Conservation (phyloP, 306 rosid species). For the Vigna hirtella region DNA sequence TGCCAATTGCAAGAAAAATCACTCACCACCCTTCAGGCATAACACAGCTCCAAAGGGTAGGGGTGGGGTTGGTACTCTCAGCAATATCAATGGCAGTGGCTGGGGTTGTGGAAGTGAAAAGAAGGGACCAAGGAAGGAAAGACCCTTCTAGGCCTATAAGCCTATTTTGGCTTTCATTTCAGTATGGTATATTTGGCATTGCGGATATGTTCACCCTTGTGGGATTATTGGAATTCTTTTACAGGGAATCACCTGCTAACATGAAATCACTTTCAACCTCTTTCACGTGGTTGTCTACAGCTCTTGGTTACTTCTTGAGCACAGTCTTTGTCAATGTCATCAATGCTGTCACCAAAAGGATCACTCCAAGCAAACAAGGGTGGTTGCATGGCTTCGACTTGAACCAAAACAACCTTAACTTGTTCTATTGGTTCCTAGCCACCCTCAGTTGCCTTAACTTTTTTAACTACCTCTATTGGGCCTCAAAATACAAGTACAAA, state of each 20-base stretch:
- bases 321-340: slow-evolving; percentile 63
- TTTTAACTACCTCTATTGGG: slow-evolving; percentile 70
- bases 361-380: slow-evolving; percentile 65
- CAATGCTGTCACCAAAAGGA: slow-evolving; percentile 60
- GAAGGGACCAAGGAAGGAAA: slow-evolving; percentile 57
- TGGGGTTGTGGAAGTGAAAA: slow-evolving; percentile 68
- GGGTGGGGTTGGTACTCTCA: slow-evolving; percentile 75
- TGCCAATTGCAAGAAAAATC: slow-evolving; percentile 78
- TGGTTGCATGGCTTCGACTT: slow-evolving; percentile 72
- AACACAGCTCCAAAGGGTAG: slow-evolving; percentile 85
- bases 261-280: slow-evolving; percentile 88
- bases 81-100: slow-evolving; percentile 79
- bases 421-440: slow-evolving; percentile 86
- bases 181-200: slow-evolving; percentile 76
- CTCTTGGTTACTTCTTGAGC: slow-evolving; percentile 82
- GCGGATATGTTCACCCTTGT: slow-evolving; percentile 92
- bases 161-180: slow-evolving; percentile 82
- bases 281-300: slow-evolving; percentile 66
- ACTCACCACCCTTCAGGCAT: slow-evolving; percentile 80
- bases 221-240: slow-evolving; percentile 80
- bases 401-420: slow-evolving; percentile 61
- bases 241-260: slow-evolving; percentile 72
- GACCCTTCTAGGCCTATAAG: slow-evolving; percentile 59
- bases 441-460: slow-evolving; percentile 74
- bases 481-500: slow-evolving; percentile 75